Percentiles rank a stretch among this genome's conserved stretches.
These are phyloP conservation scores for Fraxinus anomala DNA, from an alignment of 257 asterid genomes.

Conservation along the genomic window DNA sequence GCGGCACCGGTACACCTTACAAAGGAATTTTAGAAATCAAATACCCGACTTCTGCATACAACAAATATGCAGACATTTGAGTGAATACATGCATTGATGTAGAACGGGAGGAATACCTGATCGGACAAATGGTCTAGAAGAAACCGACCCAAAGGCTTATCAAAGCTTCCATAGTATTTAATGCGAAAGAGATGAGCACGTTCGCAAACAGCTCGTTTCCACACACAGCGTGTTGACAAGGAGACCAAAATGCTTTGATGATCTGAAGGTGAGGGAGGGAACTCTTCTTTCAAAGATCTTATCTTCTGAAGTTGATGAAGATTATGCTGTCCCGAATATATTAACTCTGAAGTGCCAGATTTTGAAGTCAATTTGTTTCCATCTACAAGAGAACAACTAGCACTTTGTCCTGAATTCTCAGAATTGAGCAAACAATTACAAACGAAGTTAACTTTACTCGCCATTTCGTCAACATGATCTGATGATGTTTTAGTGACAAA, in stretches of 20 bases:
- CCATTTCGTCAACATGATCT: conserved; percentile 28
- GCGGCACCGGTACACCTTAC: conserved; percentile 56
- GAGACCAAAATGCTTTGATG: conserved; percentile 84
- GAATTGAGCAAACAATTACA: conserved; percentile 22
- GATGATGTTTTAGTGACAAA: conserved; percentile 28
- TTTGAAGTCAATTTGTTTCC: too few species aligned
- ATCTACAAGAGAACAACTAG: conserved; percentile 29
- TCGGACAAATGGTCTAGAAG: conserved; percentile 65
- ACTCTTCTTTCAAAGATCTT: conserved; percentile 52
- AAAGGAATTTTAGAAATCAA: conserved; percentile 20
- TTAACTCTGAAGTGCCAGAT: too few species aligned
- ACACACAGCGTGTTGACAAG: conserved; percentile 66
- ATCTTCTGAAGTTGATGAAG: conserved; percentile 31
- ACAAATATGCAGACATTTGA: conserved; percentile 10
- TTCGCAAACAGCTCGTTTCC: conserved; percentile 74
- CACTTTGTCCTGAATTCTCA: conserved; percentile 34
- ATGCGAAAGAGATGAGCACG: conserved; percentile 78
- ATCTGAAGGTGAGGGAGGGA: conserved; percentile 64
- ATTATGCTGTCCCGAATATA: conserved; percentile 30
- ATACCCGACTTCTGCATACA: conserved; percentile 16
- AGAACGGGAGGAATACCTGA: conserved; percentile 49
- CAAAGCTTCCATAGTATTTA: conserved; percentile 71
- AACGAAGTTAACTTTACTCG: conserved; percentile 27
- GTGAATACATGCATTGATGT: conserved; percentile 1
- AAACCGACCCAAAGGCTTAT: conserved; percentile 76